A percentile compares a stretch with the other conserved stretches of the same genome.
These are phyloP conservation scores for Gracilaria gracilis DNA, from an alignment of 23 red algal genomes.

Conservation along the genomic window DNA sequence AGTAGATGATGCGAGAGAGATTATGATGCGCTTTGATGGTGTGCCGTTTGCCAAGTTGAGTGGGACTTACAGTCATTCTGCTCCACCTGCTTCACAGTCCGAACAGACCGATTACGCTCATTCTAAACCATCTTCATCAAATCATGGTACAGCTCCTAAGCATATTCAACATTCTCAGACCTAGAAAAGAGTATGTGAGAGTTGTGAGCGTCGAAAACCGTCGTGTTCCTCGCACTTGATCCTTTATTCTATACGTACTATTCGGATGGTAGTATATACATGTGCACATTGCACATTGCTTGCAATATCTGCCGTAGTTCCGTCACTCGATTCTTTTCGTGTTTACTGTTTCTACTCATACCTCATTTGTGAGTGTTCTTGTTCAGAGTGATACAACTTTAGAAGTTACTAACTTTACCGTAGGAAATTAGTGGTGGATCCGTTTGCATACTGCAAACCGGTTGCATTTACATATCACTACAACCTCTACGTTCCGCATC, in stretches of 20 bases:
- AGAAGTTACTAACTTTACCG: constrained; percentile 6
- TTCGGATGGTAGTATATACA: no score
- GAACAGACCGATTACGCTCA: neutral
- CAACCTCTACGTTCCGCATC: neutral
- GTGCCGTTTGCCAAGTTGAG: constrained; percentile 69
- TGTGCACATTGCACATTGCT: neutral
- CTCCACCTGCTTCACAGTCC: neutral
- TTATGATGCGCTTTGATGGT: constrained; percentile 80
- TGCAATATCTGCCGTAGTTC: neutral
- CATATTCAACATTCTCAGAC: neutral
- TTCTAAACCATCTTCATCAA: neutral
- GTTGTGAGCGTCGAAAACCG: neutral
- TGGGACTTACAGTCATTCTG: constrained; percentile 31
- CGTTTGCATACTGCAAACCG: neutral
- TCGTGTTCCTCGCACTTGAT: neutral
- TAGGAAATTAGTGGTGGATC: neutral
- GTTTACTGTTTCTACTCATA: neutral
- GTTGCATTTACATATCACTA: neutral
- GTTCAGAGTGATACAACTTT: neutral
- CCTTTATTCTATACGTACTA: neutral
- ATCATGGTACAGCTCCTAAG: neutral
- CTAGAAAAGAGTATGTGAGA: neutral
- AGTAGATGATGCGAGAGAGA: constrained; percentile 62
- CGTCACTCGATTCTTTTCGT: neutral
- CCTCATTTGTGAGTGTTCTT: neutral